These are phyloP conservation scores for Teratosphaeriaceae sp. DNA, from an alignment of 2,329 filamentous ascomycete genomes.

Conservation along the genomic window DNA sequence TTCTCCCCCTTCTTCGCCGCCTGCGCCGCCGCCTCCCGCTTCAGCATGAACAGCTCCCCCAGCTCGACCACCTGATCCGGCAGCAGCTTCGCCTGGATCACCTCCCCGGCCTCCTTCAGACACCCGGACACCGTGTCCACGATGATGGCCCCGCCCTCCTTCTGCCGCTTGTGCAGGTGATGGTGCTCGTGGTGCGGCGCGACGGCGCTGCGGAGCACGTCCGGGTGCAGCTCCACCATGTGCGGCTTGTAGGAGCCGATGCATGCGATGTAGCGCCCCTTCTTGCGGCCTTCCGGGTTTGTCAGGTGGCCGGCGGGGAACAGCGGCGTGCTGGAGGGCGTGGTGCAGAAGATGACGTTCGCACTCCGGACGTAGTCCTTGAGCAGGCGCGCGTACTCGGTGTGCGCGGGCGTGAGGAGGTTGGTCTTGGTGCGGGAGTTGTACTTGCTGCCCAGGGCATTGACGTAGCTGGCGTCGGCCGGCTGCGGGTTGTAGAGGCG, in stretches of 20 bases:
- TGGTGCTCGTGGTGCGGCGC: constrained; percentile 43
- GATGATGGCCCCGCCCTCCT: constrained; percentile 53
- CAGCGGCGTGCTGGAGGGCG: constrained; percentile 64
- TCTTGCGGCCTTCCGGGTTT: constrained; percentile 60
- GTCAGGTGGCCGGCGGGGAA: constrained; percentile 72
- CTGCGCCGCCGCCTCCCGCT: constrained; percentile 42
- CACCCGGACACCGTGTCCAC: constrained; percentile 70
- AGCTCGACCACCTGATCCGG: constrained; percentile 77
- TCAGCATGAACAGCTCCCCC: constrained; percentile 69
- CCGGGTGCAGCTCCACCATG: constrained; percentile 79
- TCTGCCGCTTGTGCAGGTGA: constrained; percentile 60
- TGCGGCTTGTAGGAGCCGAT: constrained; percentile 63
- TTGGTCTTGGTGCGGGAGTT: constrained; percentile 53
- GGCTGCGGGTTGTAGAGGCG: constrained; percentile 46
- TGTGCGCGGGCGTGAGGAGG: constrained; percentile 62
- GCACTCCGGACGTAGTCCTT: constrained; percentile 64
- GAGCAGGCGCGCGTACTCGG: constrained; percentile 60
- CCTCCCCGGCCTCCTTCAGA: constrained; percentile 76
- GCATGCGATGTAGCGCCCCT: constrained; percentile 64
- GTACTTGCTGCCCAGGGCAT: constrained; percentile 31
- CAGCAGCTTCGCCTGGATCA: constrained; percentile 68
- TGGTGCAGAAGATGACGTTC: constrained; percentile 85
- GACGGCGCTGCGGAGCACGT: constrained; percentile 62
- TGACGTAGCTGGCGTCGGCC: constrained; percentile 28
- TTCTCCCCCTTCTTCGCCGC: constrained; percentile 22